A percentile compares a stretch with the other conserved stretches of the same genome.
Conservation (phyloP, 345 rosid species). For the Gossypium sturtianum region DNA sequence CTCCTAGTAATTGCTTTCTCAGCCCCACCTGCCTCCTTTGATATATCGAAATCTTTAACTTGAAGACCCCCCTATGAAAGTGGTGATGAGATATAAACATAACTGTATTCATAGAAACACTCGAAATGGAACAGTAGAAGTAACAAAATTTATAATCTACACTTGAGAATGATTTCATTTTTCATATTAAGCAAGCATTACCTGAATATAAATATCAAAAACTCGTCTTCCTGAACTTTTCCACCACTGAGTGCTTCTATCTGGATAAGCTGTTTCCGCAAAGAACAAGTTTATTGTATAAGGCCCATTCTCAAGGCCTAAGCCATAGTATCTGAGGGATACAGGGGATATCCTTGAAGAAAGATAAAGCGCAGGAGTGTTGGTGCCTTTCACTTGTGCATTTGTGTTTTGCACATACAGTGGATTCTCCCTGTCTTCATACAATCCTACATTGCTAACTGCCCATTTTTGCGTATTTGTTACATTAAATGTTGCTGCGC, state of each 20-base stretch:
- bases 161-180: background rate
- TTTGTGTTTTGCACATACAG: conserved; percentile 16
- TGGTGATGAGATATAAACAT: background rate
- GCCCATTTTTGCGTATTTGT: conserved; percentile 46
- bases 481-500: conserved; percentile 15
- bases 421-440: conserved; percentile 30
- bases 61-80: conserved; percentile 24
- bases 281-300: conserved; percentile 37
- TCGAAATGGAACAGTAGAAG: background rate
- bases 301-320: conserved; percentile 21
- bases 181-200: background rate
- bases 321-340: conserved; percentile 41
- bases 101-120: background rate
- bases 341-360: conserved; percentile 29
- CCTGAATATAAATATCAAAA: conserved; percentile 46
- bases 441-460: conserved; percentile 48
- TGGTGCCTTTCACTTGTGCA: conserved; percentile 29
- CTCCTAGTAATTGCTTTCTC: conserved; percentile 15
- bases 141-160: background rate
- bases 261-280: conserved; percentile 41
- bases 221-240: conserved; percentile 43
- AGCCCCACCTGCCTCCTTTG: conserved; percentile 29
- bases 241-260: conserved; percentile 31
- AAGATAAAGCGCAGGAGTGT: conserved; percentile 36
- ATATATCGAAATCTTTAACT: conserved; percentile 29